phyloP scores from a whole-genome alignment of 495 filamentous ascomycete genomes.

The Massariosphaeria phaeospora region DNA sequence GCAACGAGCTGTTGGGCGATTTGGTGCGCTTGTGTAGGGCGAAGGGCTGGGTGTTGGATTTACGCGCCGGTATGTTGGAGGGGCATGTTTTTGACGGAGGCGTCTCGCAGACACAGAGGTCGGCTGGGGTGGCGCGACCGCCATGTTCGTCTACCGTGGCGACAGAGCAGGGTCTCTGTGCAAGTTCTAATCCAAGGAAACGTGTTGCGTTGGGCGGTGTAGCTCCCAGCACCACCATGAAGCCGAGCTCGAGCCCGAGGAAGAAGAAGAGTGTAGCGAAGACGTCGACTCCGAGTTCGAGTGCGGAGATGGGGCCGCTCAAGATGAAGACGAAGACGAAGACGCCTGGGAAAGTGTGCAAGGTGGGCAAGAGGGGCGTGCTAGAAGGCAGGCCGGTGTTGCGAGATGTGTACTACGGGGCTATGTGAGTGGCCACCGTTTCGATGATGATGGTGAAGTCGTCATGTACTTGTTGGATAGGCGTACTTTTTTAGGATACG shows the following conservation, averaged over 20 bases:
- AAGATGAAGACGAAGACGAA: slow-evolving; percentile 1
- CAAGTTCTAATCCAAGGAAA: slow-evolving; percentile 23
- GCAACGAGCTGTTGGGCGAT: slow-evolving; percentile 69
- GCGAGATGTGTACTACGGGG: slow-evolving; percentile 53
- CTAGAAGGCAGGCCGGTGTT: slow-evolving; percentile 47
- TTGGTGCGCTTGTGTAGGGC: slow-evolving; percentile 73
- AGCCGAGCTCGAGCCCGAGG: neutral
- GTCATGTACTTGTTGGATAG: too few relatives aligned
- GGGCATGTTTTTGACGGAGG: slow-evolving; percentile 60
- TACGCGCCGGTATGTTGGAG: slow-evolving; percentile 57
- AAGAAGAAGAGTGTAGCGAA: neutral
- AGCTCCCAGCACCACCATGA: too few relatives aligned
- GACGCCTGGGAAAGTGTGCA: slow-evolving; percentile 25
- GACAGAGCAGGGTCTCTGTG: neutral
- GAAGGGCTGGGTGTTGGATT: slow-evolving; percentile 68
- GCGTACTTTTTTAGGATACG: too few relatives aligned
- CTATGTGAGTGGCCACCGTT: slow-evolving; percentile 6
- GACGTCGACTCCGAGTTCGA: neutral
- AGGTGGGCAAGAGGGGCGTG: slow-evolving; percentile 29
- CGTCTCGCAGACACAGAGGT: slow-evolving; percentile 40
- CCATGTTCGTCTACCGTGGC: slow-evolving; percentile 5
- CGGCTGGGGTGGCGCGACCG: neutral
- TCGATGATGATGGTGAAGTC: neutral
- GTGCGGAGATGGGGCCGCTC: slow-evolving; percentile 10
- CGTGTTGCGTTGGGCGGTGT: slow-evolving; percentile 20